Base-by-base conservation (phyloP, 305 asterid species). In the Fraxinus nigra region DNA sequence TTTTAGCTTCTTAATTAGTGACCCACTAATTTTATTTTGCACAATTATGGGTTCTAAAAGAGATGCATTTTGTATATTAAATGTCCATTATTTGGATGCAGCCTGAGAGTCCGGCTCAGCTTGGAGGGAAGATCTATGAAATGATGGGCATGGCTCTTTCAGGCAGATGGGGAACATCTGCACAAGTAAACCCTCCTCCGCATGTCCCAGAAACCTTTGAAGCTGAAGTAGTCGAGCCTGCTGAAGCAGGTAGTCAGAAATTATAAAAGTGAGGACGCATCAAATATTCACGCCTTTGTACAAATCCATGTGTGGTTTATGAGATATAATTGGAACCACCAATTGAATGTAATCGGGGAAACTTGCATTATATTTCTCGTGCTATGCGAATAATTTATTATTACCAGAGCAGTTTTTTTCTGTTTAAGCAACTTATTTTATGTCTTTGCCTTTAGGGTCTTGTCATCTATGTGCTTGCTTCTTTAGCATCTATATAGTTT, bases 61-160 rank as follows among this genome's bases (percentile, higher is more conserved):
- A 14, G 75, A 5, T 28, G 43, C 38, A 67, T 69, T 69, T 30
- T 69, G 33, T 32, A 32, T 26, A 26, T 28, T 73, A 1, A 79
- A 24, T 30, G 14, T 10, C 35, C 1, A 59, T 33, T 67, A 14
- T 46, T 63, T 33, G 77, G 33, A 10, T 82, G 81, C 93, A 95
- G 99, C 98, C 99, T 0, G 99, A 96, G 86, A 93, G 92, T 78
- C 98, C 99, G 13, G 93, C 99, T 28, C 95, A 91, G 82, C 94
- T 96, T 3, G 99, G 99, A 75, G 98, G 98, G 70, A 94, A 92
- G 89, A 94, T 96, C 8, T 96, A 96, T 24, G 98, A 92, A 87
- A 96, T 96, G 99, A 96, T 96, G 99, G 91, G 87, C 87, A 48
- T 87, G 91, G 99, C 98, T 26, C 97, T 95, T 24, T 79, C 89